Conservation (phyloP, 2,329 filamentous ascomycete genomes). For the Pezizomycotina sp. region DNA sequence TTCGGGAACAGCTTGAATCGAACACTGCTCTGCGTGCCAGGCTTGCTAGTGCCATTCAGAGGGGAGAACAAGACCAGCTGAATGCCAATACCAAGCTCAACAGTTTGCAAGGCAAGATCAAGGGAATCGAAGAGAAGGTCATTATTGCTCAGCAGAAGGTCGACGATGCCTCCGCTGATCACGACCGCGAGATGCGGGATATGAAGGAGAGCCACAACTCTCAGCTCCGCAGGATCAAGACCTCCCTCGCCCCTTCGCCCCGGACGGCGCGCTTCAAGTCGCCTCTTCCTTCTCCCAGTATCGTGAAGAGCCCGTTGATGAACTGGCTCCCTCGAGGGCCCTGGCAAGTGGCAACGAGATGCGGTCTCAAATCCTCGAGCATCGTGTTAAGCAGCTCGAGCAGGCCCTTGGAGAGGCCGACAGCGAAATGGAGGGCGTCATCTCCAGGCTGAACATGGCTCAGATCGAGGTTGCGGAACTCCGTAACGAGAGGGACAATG, state of each 20-base stretch:
- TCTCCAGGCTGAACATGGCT: constrained; percentile 62
- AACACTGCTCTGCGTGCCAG: constrained; percentile 62
- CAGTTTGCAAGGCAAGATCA: constrained; percentile 63
- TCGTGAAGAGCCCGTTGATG: too few species aligned
- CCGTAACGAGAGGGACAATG: constrained; percentile 57
- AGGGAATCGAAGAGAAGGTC: constrained; percentile 66
- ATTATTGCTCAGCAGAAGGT: constrained; percentile 68
- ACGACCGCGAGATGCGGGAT: constrained; percentile 67
- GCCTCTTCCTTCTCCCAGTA: too few species aligned
- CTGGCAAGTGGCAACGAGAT: constrained; percentile 31
- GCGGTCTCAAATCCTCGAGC: constrained; percentile 46
- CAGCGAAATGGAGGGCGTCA: constrained; percentile 67
- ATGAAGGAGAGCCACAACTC: constrained; percentile 61
- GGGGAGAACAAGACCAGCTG: constrained; percentile 70
- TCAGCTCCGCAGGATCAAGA: constrained; percentile 59
- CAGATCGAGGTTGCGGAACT: constrained; percentile 71
- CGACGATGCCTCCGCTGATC: constrained; percentile 64
- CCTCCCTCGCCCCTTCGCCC: constrained; percentile 27
- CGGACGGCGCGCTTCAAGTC: constrained; percentile 26
- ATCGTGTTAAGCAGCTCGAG: constrained; percentile 70
- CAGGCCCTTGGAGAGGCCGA: constrained; percentile 60
- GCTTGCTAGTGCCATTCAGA: constrained; percentile 60
- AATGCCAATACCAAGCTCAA: constrained; percentile 68
- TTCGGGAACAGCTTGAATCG: constrained; percentile 60
- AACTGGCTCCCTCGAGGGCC: too few species aligned